Evolutionary conservation across 2,329 filamentous ascomycete genomes (phyloP), one percentile per base, ranked within the genome.

Genomic region (Neofusicoccum kwambonambiense): DNA sequence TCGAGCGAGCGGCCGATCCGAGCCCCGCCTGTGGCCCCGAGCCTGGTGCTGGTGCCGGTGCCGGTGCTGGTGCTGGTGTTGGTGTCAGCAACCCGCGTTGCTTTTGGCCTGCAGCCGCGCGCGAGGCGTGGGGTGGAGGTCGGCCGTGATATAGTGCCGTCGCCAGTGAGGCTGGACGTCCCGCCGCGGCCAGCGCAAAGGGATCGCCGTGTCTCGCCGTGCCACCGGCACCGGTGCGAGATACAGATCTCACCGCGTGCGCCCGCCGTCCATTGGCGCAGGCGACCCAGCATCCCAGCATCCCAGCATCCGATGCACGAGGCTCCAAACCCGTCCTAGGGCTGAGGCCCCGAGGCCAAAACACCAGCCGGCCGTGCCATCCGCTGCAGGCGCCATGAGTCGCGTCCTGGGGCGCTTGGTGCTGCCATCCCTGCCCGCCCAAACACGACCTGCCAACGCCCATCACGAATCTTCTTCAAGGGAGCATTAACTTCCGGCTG

Each of bases 1-100:
- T 58, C 52, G 56, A 31, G 27, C 39, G 22, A 44, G 56, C 42
- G 56, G 56, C 56, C 56, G 56, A 60, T 60, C 56, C 56, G 56
- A 60, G 47, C 56, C 42, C 54, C 52, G 39, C 51, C 15, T 9
- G 34, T 34, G n/a, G 27, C 51, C 13, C 19, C 17, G 44, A 35
- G 34, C 51, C 13, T 35, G 27, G 22, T 22, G 22, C 22, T 22
- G 22, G 22, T 22, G 22, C 22, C 3, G 19, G 19, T 22, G 19
- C 19, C 3, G 22, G 22, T 22, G 22, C 22, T 3, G 22, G 3
- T 22, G 22, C 22, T 22, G 22, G 22, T 22, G 22, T 7, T 37
- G 51, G 17, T 31, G n/a, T 44, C 6, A 17, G 22, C 27, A 44
- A 5, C 4, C 54, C 22, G 35, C 15, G 39, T 44, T 58, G 54